These are phyloP conservation scores for Ceriops zippeliana DNA, from an alignment of 345 rosid genomes.

Conservation along the genomic window DNA sequence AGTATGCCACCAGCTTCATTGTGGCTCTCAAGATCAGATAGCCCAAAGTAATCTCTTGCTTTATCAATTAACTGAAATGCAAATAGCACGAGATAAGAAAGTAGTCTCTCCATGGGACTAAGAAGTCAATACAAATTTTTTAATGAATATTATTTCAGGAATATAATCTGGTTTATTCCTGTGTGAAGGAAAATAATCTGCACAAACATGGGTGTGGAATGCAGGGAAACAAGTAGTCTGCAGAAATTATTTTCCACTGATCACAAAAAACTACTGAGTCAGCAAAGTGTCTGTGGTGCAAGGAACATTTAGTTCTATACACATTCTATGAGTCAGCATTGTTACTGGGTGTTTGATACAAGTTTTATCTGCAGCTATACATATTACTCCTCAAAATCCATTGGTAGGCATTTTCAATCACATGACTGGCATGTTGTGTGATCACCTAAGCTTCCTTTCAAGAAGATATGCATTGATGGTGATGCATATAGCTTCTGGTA, in stretches of 20 bases:
- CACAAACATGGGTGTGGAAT: background rate
- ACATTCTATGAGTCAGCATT: background rate
- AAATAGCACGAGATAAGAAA: slow-evolving; percentile 11
- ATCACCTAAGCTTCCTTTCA: background rate
- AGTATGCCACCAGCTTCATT: slow-evolving; percentile 57
- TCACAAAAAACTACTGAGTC: background rate
- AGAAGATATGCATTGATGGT: background rate
- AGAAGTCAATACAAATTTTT: background rate
- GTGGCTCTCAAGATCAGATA: slow-evolving; percentile 59
- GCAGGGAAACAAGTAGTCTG: background rate
- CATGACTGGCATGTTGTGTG: too few species aligned
- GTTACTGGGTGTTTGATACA: background rate
- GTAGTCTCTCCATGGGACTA: background rate
- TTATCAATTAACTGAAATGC: slow-evolving; percentile 57
- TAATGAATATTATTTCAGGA: background rate
- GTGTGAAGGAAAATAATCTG: background rate
- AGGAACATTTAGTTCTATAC: background rate
- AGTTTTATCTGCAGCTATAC: background rate
- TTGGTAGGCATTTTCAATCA: too few species aligned
- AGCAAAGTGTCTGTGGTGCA: background rate
- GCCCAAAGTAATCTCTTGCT: slow-evolving; percentile 59
- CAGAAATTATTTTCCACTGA: background rate
- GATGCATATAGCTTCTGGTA: background rate
- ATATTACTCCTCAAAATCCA: background rate
- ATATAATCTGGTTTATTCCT: background rate